A percentile compares a stretch with the other conserved stretches of the same genome.
Conservation (phyloP, 768 basidiomycete genomes). For the Xerocomus brunneocitrinus region DNA sequence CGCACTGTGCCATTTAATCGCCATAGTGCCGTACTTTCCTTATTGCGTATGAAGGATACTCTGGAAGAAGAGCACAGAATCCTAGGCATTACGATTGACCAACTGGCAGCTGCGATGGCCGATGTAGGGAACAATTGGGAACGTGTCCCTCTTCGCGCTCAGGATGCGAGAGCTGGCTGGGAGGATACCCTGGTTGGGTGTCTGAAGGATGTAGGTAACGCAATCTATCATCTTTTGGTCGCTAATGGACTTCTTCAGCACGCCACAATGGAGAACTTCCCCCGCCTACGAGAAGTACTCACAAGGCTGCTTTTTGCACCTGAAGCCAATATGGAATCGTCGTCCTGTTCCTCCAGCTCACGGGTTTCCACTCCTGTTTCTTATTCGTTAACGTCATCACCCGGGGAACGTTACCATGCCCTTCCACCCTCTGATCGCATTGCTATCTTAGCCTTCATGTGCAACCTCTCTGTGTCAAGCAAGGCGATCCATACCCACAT, state of each 20-base stretch:
- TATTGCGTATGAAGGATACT: slow-evolving; percentile 41
- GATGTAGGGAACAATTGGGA: slow-evolving; percentile 88
- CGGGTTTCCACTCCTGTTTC: slow-evolving; percentile 44
- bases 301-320: slow-evolving; percentile 72
- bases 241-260: slow-evolving; percentile 45
- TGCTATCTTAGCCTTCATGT: slow-evolving; percentile 81
- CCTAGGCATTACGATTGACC: slow-evolving; percentile 57
- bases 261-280: slow-evolving; percentile 68
- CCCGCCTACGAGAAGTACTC: slow-evolving; percentile 64
- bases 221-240: background rate
- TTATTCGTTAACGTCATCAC: slow-evolving; percentile 44
- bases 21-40: slow-evolving; percentile 69
- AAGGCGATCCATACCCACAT: slow-evolving; percentile 84
- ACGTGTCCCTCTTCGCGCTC: slow-evolving; percentile 63
- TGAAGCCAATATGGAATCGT: slow-evolving; percentile 40
- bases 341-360: slow-evolving; percentile 43
- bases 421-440: slow-evolving; percentile 79
- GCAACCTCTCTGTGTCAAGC: slow-evolving; percentile 85
- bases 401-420: slow-evolving; percentile 65
- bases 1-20: slow-evolving; percentile 77
- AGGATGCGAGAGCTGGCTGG: slow-evolving; percentile 82
- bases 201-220: slow-evolving; percentile 77
- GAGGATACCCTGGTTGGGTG: slow-evolving; percentile 88
- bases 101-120: slow-evolving; percentile 64
- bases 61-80: slow-evolving; percentile 41